phyloP scores from a whole-genome alignment of 148 eudicot genomes.

The Persicaria tinctoria region DNA sequence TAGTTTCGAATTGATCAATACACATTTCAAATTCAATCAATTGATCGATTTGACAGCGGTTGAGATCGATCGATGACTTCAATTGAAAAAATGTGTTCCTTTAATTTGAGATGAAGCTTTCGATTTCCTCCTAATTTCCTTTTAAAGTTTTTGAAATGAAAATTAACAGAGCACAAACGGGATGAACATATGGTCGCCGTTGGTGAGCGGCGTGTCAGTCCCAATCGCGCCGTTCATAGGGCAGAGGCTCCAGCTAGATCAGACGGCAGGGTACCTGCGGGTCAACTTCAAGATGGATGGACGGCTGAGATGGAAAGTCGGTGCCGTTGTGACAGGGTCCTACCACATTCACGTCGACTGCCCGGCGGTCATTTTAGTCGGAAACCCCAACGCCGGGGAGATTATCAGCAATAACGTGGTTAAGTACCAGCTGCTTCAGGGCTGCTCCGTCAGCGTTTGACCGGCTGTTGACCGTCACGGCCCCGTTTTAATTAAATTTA shows the following conservation, averaged over 20 bases:
- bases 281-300: constrained; percentile 38
- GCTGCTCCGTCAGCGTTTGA: constrained; percentile 38
- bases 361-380: constrained; percentile 33
- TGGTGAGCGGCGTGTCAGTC: constrained; percentile 31
- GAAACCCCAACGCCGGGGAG: constrained; percentile 15
- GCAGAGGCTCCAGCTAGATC: constrained; percentile 23
- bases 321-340: constrained; percentile 30
- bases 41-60: too few species aligned
- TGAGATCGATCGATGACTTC: too few species aligned
- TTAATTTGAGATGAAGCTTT: too few species aligned
- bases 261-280: constrained; percentile 26
- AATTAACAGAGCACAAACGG: background rate
- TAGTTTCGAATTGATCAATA: too few species aligned
- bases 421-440: constrained; percentile 31
- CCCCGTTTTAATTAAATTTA: background rate
- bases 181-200: constrained; percentile 38
- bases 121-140: too few species aligned
- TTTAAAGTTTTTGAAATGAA: too few species aligned
- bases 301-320: constrained; percentile 52
- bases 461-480: background rate
- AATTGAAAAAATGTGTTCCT: too few species aligned
- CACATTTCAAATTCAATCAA: too few species aligned
- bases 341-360: constrained; percentile 39
- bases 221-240: constrained; percentile 42
- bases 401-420: constrained; percentile 20